Percentiles rank a stretch among this genome's conserved stretches.
These are phyloP conservation scores for Scheffersomyces ergatensis DNA, from an alignment of 805 yeast genomes.

Conservation along the genomic window DNA sequence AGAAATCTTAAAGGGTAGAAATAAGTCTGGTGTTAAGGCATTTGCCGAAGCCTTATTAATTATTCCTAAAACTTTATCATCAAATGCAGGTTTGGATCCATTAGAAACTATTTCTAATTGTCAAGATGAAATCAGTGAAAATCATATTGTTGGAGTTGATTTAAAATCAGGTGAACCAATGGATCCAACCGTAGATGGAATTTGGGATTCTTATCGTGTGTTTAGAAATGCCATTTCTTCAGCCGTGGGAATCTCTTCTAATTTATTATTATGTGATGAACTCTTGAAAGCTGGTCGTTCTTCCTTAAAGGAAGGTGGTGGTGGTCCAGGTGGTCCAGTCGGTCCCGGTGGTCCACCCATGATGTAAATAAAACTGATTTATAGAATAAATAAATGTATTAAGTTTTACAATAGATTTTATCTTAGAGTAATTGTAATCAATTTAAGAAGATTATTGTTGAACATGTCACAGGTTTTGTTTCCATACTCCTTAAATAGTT, in stretches of 20 bases:
- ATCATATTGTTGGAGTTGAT: constrained; percentile 86
- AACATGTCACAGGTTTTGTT: too few species aligned
- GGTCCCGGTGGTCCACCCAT: constrained; percentile 13
- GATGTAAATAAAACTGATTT: background rate
- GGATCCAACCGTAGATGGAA: constrained; percentile 91
- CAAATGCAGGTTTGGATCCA: constrained; percentile 92
- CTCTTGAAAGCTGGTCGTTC: constrained; percentile 95
- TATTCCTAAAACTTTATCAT: constrained; percentile 88
- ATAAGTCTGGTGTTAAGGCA: constrained; percentile 87
- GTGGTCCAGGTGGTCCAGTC: constrained; percentile 17
- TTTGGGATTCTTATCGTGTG: constrained; percentile 96
- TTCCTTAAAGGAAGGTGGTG: constrained; percentile 66
- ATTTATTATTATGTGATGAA: constrained; percentile 91
- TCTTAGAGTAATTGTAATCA: too few species aligned
- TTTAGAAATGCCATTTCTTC: constrained; percentile 88
- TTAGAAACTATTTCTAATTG: constrained; percentile 85
- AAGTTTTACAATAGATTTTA: too few species aligned
- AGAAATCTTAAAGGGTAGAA: constrained; percentile 68
- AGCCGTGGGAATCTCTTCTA: constrained; percentile 93
- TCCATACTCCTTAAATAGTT: too few species aligned
- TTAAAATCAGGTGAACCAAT: constrained; percentile 89
- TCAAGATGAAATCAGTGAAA: constrained; percentile 84
- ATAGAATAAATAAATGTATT: background rate
- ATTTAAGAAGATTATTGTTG: too few species aligned
- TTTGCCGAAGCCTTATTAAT: constrained; percentile 89